Conservation (phyloP, 1,284 basidiomycete genomes). For the Macrocybe sp. region DNA sequence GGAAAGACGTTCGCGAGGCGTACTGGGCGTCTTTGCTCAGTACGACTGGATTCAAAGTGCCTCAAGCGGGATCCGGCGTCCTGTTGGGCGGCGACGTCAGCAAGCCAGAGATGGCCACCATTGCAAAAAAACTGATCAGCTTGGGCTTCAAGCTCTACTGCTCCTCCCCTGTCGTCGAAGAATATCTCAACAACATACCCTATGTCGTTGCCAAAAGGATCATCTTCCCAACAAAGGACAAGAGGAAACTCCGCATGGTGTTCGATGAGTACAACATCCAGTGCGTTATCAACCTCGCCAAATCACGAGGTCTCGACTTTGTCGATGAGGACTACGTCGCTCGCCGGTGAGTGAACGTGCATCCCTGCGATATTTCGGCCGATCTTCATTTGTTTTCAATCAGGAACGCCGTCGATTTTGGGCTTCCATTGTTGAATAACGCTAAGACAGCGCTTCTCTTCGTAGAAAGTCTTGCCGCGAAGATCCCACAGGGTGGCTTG, state of each 20-base stretch:
- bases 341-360: slow-evolving; percentile 50
- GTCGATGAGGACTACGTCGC: slow-evolving; percentile 97
- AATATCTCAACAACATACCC: slow-evolving; percentile 78
- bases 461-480: slow-evolving; percentile 85
- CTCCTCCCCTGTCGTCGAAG: slow-evolving; percentile 77
- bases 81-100: slow-evolving; percentile 84
- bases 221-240: slow-evolving; percentile 96
- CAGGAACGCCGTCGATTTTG: slow-evolving; percentile 91
- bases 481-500: slow-evolving; percentile 84
- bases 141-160: slow-evolving; percentile 93
- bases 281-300: slow-evolving; percentile 92
- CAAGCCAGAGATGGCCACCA: slow-evolving; percentile 76
- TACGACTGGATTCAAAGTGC: slow-evolving; percentile 90
- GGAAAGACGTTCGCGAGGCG: slow-evolving; percentile 91
- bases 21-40: slow-evolving; percentile 92
- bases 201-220: slow-evolving; percentile 85
- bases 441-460: slow-evolving; percentile 86
- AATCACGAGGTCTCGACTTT: slow-evolving; percentile 72
- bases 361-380: slow-evolving; percentile 2
- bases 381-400: slow-evolving; percentile 9
- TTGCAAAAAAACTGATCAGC: slow-evolving; percentile 74
- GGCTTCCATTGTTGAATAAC: slow-evolving; percentile 88
- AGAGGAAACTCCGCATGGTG: slow-evolving; percentile 89
- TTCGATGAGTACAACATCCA: slow-evolving; percentile 96
- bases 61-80: slow-evolving; percentile 76